Conservation (phyloP, 2,329 filamentous ascomycete genomes). For the Rhynchosporium agropyri region DNA sequence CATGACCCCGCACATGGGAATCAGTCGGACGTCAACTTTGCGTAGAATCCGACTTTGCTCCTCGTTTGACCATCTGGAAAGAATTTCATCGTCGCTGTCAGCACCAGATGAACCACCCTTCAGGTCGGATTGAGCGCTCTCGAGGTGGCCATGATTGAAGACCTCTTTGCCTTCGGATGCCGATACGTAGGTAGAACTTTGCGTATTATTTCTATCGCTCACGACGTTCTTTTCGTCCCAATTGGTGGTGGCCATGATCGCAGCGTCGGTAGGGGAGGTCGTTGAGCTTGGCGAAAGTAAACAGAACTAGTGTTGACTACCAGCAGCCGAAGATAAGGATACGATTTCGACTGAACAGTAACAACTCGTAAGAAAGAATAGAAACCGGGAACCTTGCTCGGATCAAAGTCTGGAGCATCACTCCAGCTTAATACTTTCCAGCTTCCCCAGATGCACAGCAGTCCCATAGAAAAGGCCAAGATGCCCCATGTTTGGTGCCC, state of each 20-base stretch:
- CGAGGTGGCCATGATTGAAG: constrained; percentile 7
- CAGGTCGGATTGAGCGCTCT: constrained; percentile 6
- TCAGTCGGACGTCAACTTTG: constrained; percentile 68
- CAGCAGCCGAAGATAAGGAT: background rate
- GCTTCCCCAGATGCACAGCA: background rate
- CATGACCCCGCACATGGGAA: constrained; percentile 63
- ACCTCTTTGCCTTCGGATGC: constrained; percentile 4
- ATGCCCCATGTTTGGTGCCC: background rate
- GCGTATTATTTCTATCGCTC: background rate
- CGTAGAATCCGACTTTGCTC: constrained; percentile 70
- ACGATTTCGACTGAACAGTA: background rate
- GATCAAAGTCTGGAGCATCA: background rate
- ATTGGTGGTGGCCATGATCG: background rate
- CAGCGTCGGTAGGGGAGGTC: background rate
- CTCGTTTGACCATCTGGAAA: constrained; percentile 12
- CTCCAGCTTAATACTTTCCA: constrained; percentile 5
- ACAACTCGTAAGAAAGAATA: background rate
- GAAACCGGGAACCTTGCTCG: background rate
- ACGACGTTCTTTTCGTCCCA: constrained; percentile 2
- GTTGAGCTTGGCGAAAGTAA: constrained; percentile 11
- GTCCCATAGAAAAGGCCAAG: background rate
- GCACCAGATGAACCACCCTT: constrained; percentile 6
- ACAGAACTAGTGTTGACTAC: background rate
- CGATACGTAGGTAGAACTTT: constrained; percentile 4
- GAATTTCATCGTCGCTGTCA: constrained; percentile 4